Evolutionary conservation across 2,329 filamentous ascomycete species (phyloP).

Genomic region (Colletotrichum liaoningense): DNA sequence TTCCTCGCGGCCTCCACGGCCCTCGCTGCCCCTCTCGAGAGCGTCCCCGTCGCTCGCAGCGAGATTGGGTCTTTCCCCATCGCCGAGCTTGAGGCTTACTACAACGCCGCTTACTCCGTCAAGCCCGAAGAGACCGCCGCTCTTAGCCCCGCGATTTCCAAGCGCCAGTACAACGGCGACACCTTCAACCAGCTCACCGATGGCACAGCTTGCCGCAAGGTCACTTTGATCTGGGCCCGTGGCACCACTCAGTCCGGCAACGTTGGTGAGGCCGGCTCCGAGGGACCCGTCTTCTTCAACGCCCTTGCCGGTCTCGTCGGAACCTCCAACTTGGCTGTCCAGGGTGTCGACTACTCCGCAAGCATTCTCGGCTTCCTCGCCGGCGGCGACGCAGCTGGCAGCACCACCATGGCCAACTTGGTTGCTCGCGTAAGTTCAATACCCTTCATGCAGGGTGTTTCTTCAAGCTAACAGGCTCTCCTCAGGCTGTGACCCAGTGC

Average conservation of each 20-base stretch:
- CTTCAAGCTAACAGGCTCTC: neutral
- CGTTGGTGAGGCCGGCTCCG: constrained; percentile 55
- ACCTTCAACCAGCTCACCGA: constrained; percentile 37
- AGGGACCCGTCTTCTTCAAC: constrained; percentile 62
- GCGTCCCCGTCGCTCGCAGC: constrained; percentile 2
- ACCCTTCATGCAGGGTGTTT: neutral
- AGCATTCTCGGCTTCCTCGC: constrained; percentile 55
- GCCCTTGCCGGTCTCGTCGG: constrained; percentile 55
- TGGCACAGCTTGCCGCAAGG: constrained; percentile 50
- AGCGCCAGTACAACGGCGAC: constrained; percentile 32
- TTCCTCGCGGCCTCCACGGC: constrained; percentile 28
- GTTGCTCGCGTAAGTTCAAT: constrained; percentile 1
- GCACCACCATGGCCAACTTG: constrained; percentile 50
- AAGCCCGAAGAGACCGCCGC: neutral
- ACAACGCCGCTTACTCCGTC: constrained; percentile 18
- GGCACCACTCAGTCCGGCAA: constrained; percentile 65
- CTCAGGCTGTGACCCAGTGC: constrained; percentile 52
- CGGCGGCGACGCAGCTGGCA: constrained; percentile 57
- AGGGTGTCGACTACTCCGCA: constrained; percentile 66
- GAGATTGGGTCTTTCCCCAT: constrained; percentile 23
- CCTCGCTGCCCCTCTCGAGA: constrained; percentile 27
- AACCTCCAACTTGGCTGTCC: constrained; percentile 57
- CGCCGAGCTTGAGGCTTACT: constrained; percentile 35
- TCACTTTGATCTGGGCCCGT: constrained; percentile 67
- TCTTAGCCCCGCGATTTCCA: constrained; percentile 12